phyloP scores from a whole-genome alignment of 768 basidiomycete genomes.

The Tylopilus plumbeoviolaceoides region DNA sequence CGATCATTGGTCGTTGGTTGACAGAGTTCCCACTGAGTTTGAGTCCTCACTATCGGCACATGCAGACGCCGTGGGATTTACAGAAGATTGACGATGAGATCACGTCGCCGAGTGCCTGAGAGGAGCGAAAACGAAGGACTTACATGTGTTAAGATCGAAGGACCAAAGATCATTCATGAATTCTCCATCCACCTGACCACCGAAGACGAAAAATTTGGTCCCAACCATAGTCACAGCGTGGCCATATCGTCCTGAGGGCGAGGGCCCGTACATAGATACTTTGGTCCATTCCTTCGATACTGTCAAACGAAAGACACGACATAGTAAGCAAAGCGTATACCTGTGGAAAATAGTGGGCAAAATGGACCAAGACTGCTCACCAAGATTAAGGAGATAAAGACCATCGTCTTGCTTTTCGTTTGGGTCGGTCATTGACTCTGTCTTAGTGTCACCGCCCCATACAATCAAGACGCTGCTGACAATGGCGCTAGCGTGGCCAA shows the following conservation, averaged over 20 bases:
- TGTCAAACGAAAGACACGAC: constrained; percentile 28
- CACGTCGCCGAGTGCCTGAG: background rate
- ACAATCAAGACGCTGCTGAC: constrained; percentile 95
- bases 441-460: constrained; percentile 98
- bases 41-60: constrained; percentile 63
- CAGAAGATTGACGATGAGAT: background rate
- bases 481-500: constrained; percentile 95
- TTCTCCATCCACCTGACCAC: constrained; percentile 92
- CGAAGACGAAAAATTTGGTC: constrained; percentile 91
- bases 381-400: constrained; percentile 89
- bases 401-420: constrained; percentile 86
- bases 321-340: constrained; percentile 2
- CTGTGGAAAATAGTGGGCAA: background rate
- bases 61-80: background rate
- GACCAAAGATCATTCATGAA: constrained; percentile 95
- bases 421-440: constrained; percentile 54
- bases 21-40: constrained; percentile 78
- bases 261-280: constrained; percentile 69
- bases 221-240: constrained; percentile 93
- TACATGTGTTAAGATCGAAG: constrained; percentile 93
- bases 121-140: constrained; percentile 28
- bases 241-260: constrained; percentile 89
- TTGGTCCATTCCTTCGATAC: constrained; percentile 95
- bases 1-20: constrained; percentile 55
- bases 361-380: constrained; percentile 44